A percentile compares a stretch with the other conserved stretches of the same genome.
Evolutionary conservation across 345 rosid species (phyloP).

Genomic region (Streptanthus diversifolius): DNA sequence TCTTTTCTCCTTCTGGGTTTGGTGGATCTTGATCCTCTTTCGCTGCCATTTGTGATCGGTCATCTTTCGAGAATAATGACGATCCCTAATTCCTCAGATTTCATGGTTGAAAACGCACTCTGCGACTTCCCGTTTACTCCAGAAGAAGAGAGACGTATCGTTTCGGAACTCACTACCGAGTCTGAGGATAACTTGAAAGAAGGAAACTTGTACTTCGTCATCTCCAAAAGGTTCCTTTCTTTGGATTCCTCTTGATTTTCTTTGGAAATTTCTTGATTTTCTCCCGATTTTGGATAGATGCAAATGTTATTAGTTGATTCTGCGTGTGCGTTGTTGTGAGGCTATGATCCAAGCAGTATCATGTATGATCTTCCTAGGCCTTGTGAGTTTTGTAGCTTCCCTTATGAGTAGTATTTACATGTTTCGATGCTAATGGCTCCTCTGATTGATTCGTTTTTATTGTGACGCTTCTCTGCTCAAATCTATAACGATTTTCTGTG

Average conservation of each 20-base stretch:
- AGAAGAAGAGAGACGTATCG: conserved; percentile 68
- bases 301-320: no score
- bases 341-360: neutral
- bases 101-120: conserved; percentile 61
- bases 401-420: neutral
- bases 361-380: no score
- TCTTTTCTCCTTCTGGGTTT: neutral
- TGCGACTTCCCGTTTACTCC: conserved; percentile 65
- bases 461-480: neutral
- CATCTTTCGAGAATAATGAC: conserved; percentile 66
- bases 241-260: neutral
- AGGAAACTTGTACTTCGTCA: conserved; percentile 73
- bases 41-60: no score
- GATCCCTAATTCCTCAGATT: conserved; percentile 46
- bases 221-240: conserved; percentile 61
- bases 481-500: neutral
- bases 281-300: no score
- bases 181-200: conserved; percentile 61
- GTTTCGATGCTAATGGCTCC: neutral
- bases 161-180: conserved; percentile 46
- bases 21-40: conserved; percentile 19
- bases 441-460: neutral
- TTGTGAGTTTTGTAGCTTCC: neutral
- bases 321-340: no score
- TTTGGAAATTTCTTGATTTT: neutral